phyloP scores from a whole-genome alignment of 208 protist species.

The Leishmania braziliensis region DNA sequence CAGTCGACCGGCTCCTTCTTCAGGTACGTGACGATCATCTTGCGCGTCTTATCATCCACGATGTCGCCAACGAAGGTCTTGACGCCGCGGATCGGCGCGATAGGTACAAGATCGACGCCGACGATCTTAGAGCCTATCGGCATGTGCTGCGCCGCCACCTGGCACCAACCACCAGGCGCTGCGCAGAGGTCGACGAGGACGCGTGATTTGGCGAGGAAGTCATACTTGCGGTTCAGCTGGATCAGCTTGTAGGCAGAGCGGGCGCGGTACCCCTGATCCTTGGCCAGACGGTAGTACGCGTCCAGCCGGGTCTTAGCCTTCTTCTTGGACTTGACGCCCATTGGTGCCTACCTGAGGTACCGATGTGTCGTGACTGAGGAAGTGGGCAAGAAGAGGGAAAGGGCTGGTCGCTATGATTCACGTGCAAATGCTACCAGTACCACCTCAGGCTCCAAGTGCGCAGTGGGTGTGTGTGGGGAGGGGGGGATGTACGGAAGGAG shows the following conservation, averaged over 20 bases:
- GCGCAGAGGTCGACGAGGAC: slow-evolving; percentile 96
- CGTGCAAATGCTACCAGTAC: not conserved
- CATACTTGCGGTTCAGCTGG: slow-evolving; percentile 99
- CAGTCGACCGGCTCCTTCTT: slow-evolving; percentile 94
- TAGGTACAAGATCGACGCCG: slow-evolving; percentile 98
- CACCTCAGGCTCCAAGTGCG: not conserved
- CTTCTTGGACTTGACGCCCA: slow-evolving; percentile 93
- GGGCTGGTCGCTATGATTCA: not conserved
- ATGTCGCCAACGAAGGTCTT: slow-evolving; percentile 98
- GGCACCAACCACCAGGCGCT: slow-evolving; percentile 98
- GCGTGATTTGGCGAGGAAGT: slow-evolving; percentile 95
- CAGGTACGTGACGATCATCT: slow-evolving; percentile 93
- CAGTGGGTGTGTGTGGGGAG: not conserved
- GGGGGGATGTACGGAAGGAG: not conserved
- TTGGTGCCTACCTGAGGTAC: slow-evolving; percentile 11
- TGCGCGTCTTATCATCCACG: slow-evolving; percentile 97
- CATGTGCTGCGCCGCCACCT: slow-evolving; percentile 97
- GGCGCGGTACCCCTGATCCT: slow-evolving; percentile 98
- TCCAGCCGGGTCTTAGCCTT: slow-evolving; percentile 93
- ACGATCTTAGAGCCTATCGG: slow-evolving; percentile 96
- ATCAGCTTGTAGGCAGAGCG: slow-evolving; percentile 99
- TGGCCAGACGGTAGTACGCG: slow-evolving; percentile 98
- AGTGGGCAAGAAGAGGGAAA: not conserved
- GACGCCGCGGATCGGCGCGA: slow-evolving; percentile 97
- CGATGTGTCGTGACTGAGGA: not conserved